Evolutionary conservation across 805 yeast species (phyloP), one percentile per base, ranked within the genome.

Genomic region (Blastobotrys mokoenaii): DNA sequence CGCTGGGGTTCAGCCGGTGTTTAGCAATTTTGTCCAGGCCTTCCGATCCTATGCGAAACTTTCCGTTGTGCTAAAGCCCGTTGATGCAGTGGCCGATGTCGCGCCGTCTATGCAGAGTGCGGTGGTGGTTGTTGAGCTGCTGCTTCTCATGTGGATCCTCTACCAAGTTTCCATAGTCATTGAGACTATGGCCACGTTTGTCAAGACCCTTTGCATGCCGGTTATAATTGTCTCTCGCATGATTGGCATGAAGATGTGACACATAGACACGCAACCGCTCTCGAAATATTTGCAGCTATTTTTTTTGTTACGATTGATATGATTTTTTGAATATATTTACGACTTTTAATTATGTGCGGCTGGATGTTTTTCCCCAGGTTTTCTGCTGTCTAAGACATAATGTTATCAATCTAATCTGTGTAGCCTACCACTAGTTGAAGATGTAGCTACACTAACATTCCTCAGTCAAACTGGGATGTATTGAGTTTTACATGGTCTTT

Each of bases 161-260:
- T 59, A 58, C 51, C 60, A 58, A 41, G 49, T 58, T 7, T 56
- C 59, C 4, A 55, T 58, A n/a, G 40, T 59, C 10, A 44, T 58
- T 22, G 59, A 57, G 38, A 57, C 58, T 6, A 22, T 54, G 29
- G 51, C 61, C 15, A 51, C 54, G 11, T 53, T 56, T 3, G 48
- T 59, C 36, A 48, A 51, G 25, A 48, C 60, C 1, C 3, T 54
- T 3, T 57, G 61, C 43, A 49, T 58, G 51, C 63, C 63, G 15
- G 51, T 57, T 11, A 52, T 59, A 17, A 34, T 59, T 14, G 38
- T 57, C 15, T 54, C 55, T 16, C 52, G 53, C 8, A 34, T 55
- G 10, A 27, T 51, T 6, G 55, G 55, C 14, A 42, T 51, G 12
- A 34, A 34, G 20, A 14, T 11, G 15, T 31, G 34, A 31, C 8